Evolutionary conservation across 2,329 filamentous ascomycete genomes (phyloP), one percentile per base, ranked within the genome.

Genomic region (Hortaea sp.): DNA sequence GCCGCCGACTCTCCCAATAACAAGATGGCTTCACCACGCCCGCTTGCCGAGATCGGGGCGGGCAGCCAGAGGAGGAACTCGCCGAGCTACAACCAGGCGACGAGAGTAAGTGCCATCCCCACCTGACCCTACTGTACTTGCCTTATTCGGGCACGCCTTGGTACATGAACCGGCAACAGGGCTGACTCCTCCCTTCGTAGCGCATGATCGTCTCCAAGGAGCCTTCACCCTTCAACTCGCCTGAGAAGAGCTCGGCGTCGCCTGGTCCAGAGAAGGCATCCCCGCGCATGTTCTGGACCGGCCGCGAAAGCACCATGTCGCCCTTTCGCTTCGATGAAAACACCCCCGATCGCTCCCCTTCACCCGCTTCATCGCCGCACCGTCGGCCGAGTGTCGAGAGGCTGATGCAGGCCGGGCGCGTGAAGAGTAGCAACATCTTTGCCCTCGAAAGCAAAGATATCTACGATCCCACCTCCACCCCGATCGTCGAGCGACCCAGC

Each of bases 361-460:
- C 84, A 7, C 79, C 82, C 6, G 83, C 84, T 40, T 43, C 55
- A 7, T 60, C 59, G 31, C 57, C 60, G 20, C 82, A 80, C 48
- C 85, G 87, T 60, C 83, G 90, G 62, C 86, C 87, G 40, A 97
- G 90, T 12, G 89, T 98, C 56, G 92, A 98, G 75, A 89, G 89
- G 61, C 76, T 98, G 49, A 94, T 95, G 70, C 87, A 84, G 64
- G 89, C 88, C 30, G 95, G 90, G 46, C 85, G 92, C 50, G 92
- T 98, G 60, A 95, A 90, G 76, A 97, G 95, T 72, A 95, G 90
- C 76, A 94, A 84, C 70, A 95, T 97, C 75, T 87, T 95, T 64
- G 88, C 88, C 38, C 84, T 89, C 46, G 89, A 95, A 69, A 84
- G 88, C 63, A 89, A 89, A 69, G 81, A 88, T 65, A 85, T 94